Conservation (phyloP, 306 rosid species). For the Casuarina glauca region DNA sequence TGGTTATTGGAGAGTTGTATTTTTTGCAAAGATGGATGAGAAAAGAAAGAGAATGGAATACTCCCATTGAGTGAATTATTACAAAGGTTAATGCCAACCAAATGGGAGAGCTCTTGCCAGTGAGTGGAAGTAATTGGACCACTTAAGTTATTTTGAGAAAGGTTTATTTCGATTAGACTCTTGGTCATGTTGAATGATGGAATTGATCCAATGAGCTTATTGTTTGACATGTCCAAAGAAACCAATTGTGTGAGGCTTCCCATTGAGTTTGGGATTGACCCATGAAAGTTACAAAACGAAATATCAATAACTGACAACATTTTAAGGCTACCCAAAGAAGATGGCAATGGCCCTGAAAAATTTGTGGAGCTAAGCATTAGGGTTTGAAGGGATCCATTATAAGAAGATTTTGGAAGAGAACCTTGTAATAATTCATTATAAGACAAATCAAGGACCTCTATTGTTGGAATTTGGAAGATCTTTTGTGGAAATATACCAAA, state of each 20-base stretch:
- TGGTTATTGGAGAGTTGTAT: conserved; percentile 21
- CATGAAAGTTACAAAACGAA: conserved; percentile 31
- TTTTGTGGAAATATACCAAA: conserved; percentile 27
- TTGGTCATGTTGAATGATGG: conserved; percentile 41
- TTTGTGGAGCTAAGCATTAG: conserved; percentile 15
- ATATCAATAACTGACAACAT: conserved; percentile 28
- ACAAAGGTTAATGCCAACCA: conserved; percentile 11
- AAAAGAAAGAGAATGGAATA: conserved; percentile 26
- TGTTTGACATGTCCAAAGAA: conserved; percentile 31
- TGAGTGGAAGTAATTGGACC: conserved; percentile 16
- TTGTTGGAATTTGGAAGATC: conserved; percentile 32
- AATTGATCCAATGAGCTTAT: conserved; percentile 33
- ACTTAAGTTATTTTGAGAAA: conserved; percentile 18
- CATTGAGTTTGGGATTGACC: conserved; percentile 31
- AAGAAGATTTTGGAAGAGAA: conserved; percentile 35
- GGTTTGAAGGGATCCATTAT: background rate
- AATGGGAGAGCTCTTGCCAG: conserved; percentile 25
- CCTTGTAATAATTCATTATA: conserved; percentile 24
- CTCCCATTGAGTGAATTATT: conserved; percentile 31
- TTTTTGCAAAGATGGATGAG: conserved; percentile 20
- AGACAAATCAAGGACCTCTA: conserved; percentile 34
- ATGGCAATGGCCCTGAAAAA: conserved; percentile 33
- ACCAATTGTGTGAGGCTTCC: conserved; percentile 31
- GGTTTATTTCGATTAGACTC: conserved; percentile 23
- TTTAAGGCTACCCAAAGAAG: conserved; percentile 19